A percentile compares a stretch with the other conserved stretches of the same genome.
Evolutionary conservation across 164 flowering plant genomes (phyloP).

Genomic region (Macadamia tetraphylla): DNA sequence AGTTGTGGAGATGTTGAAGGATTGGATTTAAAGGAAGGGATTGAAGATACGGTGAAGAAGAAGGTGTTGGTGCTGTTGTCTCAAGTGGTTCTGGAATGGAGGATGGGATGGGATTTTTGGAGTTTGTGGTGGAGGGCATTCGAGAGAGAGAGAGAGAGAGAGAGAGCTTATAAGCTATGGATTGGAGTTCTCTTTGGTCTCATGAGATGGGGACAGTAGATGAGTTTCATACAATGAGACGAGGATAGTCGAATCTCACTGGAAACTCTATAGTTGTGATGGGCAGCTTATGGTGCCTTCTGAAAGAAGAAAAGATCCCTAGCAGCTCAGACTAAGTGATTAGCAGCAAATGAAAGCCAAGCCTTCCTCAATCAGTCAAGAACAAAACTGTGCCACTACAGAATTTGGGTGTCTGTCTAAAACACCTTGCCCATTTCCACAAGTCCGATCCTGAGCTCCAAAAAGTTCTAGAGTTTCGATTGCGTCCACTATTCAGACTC

Average conservation of each 20-base stretch:
- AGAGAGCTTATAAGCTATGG: no score
- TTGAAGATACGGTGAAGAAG: conserved; percentile 35
- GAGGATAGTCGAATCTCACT: no score
- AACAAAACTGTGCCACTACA: conserved; percentile 6
- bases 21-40: conserved; percentile 39
- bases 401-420: conserved; percentile 2
- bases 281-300: no score
- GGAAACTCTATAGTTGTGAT: no score
- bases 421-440: conserved; percentile 21
- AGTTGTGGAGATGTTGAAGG: conserved; percentile 37
- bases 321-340: not conserved
- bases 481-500: conserved; percentile 7
- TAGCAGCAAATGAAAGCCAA: not conserved
- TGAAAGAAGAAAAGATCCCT: not conserved
- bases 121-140: conserved; percentile 43
- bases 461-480: conserved; percentile 3
- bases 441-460: conserved; percentile 14
- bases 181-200: no score
- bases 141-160: conserved; percentile 24
- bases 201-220: no score
- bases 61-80: conserved; percentile 11
- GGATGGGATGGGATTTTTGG: conserved; percentile 66
- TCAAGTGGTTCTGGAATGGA: conserved; percentile 52
- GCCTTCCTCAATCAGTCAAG: conserved; percentile 9
- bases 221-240: no score